phyloP scores from a whole-genome alignment of 768 basidiomycete species.

The Naganishia vishniacii region DNA sequence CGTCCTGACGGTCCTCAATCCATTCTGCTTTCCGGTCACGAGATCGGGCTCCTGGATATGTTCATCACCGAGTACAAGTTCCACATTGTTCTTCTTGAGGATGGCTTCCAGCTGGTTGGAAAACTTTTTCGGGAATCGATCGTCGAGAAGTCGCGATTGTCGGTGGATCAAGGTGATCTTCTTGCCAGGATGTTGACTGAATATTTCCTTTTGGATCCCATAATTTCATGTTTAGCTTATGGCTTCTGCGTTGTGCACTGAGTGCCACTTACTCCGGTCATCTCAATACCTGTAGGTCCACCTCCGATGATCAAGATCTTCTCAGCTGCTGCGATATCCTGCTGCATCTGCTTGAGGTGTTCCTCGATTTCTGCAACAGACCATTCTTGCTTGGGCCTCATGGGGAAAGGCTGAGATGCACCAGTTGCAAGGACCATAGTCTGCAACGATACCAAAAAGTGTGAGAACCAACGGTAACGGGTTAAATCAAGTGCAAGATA shows the following conservation, averaged over 20 bases:
- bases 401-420: slow-evolving; percentile 39
- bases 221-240: neutral
- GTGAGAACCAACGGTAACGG: neutral
- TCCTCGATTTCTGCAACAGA: slow-evolving; percentile 13
- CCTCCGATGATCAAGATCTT: slow-evolving; percentile 65
- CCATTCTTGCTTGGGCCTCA: slow-evolving; percentile 33
- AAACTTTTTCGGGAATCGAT: slow-evolving; percentile 33
- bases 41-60: slow-evolving; percentile 30
- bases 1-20: slow-evolving; percentile 30
- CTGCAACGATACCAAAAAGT: slow-evolving; percentile 26
- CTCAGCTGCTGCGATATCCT: slow-evolving; percentile 52
- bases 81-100: slow-evolving; percentile 33
- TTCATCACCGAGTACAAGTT: slow-evolving; percentile 32
- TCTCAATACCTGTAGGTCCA: slow-evolving; percentile 62
- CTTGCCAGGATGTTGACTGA: slow-evolving; percentile 32
- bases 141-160: slow-evolving; percentile 26
- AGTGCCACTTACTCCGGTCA: slow-evolving; percentile 32
- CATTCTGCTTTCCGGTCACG: slow-evolving; percentile 31
- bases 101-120: slow-evolving; percentile 33
- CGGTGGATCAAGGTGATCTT: slow-evolving; percentile 41
- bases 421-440: slow-evolving; percentile 45
- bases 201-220: slow-evolving; percentile 31
- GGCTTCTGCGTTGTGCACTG: neutral
- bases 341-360: slow-evolving; percentile 47
- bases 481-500: slow-evolving; percentile 14